These are phyloP conservation scores for Nemophila menziesii DNA, from an alignment of 257 asterid species.

Conservation along the genomic window DNA sequence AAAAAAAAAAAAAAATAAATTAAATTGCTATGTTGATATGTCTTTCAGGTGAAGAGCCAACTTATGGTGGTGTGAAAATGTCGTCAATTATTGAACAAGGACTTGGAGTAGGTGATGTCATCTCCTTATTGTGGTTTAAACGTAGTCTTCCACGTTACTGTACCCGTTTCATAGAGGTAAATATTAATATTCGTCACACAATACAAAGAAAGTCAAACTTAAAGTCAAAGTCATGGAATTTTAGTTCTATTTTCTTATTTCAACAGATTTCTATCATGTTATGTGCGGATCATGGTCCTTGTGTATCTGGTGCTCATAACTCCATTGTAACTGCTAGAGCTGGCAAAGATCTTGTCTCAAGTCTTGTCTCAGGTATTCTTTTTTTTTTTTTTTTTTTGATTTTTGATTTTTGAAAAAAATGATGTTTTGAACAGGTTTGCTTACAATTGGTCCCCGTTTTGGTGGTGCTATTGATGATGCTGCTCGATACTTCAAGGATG, in stretches of 20 bases:
- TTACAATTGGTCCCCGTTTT: slow-evolving; percentile 97
- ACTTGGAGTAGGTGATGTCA: slow-evolving; percentile 91
- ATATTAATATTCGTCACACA: slow-evolving; percentile 2
- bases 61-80: slow-evolving; percentile 94
- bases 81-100: slow-evolving; percentile 97
- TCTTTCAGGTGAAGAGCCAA: slow-evolving; percentile 97
- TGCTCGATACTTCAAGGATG: slow-evolving; percentile 98
- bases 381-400: background rate
- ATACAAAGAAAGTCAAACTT: background rate
- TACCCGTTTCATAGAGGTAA: slow-evolving; percentile 90
- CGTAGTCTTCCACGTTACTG: slow-evolving; percentile 97
- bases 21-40: slow-evolving; percentile 7
- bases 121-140: slow-evolving; percentile 94
- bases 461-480: slow-evolving; percentile 99
- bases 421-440: slow-evolving; percentile 46
- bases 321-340: slow-evolving; percentile 96
- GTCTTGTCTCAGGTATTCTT: slow-evolving; percentile 84
- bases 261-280: slow-evolving; percentile 87
- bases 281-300: slow-evolving; percentile 99
- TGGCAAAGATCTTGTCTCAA: slow-evolving; percentile 95
- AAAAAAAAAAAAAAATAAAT: no score
- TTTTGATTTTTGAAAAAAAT: background rate
- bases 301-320: slow-evolving; percentile 99
- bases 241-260: background rate
- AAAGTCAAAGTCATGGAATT: background rate